Conservation (phyloP, 2,329 filamentous ascomycete species). For the Epichloe festucae region DNA sequence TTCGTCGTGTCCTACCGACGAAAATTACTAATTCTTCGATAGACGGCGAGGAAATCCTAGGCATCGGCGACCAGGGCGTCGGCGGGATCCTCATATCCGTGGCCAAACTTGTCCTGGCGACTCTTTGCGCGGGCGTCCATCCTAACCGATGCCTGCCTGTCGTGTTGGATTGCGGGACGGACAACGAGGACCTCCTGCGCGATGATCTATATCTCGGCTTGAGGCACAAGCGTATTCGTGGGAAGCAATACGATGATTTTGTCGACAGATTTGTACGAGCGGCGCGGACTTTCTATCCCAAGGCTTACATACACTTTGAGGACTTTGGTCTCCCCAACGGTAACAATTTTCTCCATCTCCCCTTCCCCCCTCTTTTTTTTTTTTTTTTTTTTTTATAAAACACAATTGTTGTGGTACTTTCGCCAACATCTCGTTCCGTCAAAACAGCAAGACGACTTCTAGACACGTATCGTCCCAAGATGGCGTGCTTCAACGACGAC, state of each 20-base stretch:
- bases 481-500: constrained; percentile 85
- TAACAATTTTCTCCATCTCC: constrained; percentile 13
- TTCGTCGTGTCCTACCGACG: not conserved
- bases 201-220: constrained; percentile 74
- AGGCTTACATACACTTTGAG: constrained; percentile 79
- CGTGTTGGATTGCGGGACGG: constrained; percentile 73
- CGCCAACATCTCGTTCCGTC: not conserved
- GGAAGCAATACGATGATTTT: constrained; percentile 63
- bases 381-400: not conserved
- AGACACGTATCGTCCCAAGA: constrained; percentile 58
- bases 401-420: not conserved
- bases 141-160: constrained; percentile 67
- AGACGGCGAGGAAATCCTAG: constrained; percentile 61
- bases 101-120: constrained; percentile 72
- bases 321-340: constrained; percentile 71
- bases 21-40: not conserved
- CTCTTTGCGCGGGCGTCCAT: constrained; percentile 76
- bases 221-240: constrained; percentile 50
- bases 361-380: no score
- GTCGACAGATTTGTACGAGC: constrained; percentile 61
- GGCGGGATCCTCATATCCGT: constrained; percentile 75
- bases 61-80: constrained; percentile 80
- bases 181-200: constrained; percentile 61
- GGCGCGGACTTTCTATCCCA: constrained; percentile 58
- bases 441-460: constrained; percentile 53